These are phyloP conservation scores for Aspergillus nidulans DNA, from an alignment of 495 filamentous ascomycete species.

Conservation along the genomic window DNA sequence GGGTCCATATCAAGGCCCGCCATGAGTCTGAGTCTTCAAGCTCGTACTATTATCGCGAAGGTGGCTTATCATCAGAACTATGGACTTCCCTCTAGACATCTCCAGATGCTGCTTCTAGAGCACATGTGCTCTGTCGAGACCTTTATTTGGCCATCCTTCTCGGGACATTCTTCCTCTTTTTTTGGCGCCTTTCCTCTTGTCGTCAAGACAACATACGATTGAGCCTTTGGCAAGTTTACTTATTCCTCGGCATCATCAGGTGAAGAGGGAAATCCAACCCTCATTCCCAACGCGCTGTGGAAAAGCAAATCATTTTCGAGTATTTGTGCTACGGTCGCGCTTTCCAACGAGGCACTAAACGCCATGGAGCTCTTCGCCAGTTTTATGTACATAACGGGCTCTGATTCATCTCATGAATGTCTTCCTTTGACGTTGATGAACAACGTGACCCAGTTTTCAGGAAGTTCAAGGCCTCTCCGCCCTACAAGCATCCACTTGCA, in stretches of 20 bases:
- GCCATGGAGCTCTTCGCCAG: slow-evolving; percentile 3
- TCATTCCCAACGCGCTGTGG: no score
- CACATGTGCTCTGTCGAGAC: slow-evolving; percentile 76
- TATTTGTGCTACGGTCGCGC: no score
- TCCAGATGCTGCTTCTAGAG: slow-evolving; percentile 71
- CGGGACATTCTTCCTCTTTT: slow-evolving; percentile 77
- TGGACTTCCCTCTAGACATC: slow-evolving; percentile 38
- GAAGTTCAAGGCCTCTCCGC: slow-evolving; percentile 41
- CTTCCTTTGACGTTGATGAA: neutral
- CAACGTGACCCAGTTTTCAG: slow-evolving; percentile 37
- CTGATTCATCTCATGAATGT: neutral
- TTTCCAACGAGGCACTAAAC: no score
- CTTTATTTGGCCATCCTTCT: slow-evolving; percentile 71
- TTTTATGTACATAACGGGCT: neutral
- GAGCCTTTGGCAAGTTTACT: no score
- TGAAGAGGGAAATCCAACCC: no score
- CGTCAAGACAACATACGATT: slow-evolving; percentile 57
- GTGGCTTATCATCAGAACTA: neutral
- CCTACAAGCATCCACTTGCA: slow-evolving; percentile 47
- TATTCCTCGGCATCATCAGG: no score
- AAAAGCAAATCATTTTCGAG: no score
- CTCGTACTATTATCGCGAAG: neutral
- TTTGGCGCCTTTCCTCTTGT: slow-evolving; percentile 85
- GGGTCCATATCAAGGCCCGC: neutral
- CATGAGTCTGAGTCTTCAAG: neutral